phyloP scores from a whole-genome alignment of 805 yeast species.

The Isabelozyma heimii region DNA sequence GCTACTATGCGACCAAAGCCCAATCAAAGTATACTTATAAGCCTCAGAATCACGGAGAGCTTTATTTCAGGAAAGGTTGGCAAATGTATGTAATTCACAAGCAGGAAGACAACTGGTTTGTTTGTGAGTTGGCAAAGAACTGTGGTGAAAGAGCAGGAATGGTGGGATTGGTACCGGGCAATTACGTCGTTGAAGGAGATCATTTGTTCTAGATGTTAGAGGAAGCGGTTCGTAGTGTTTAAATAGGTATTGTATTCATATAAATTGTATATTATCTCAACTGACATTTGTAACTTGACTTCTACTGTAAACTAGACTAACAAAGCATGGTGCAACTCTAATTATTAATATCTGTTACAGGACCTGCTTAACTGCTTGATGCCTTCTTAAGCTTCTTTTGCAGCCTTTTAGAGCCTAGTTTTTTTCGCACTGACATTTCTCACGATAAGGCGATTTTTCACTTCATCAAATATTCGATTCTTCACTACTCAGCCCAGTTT shows the following conservation, averaged over 20 bases:
- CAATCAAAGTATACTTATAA: slow-evolving; percentile 37
- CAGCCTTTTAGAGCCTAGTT: too few species aligned
- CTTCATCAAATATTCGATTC: neutral
- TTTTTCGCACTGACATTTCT: too few species aligned
- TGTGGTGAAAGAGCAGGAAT: slow-evolving; percentile 28
- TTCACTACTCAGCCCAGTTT: neutral
- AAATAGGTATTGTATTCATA: too few species aligned
- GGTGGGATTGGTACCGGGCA: slow-evolving; percentile 44
- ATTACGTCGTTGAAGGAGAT: slow-evolving; percentile 36
- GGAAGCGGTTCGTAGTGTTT: too few species aligned
- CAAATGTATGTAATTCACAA: slow-evolving; percentile 39
- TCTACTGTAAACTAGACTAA: too few species aligned
- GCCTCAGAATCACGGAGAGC: slow-evolving; percentile 41
- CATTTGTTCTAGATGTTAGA: neutral
- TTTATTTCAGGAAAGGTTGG: slow-evolving; percentile 40
- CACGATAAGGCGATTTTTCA: too few species aligned
- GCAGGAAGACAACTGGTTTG: slow-evolving; percentile 45
- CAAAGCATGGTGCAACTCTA: too few species aligned
- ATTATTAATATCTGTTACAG: too few species aligned
- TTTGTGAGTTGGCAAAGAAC: slow-evolving; percentile 39
- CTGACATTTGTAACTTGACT: too few species aligned
- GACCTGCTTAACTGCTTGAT: too few species aligned
- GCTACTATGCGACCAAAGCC: slow-evolving; percentile 32
- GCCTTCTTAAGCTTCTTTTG: too few species aligned
- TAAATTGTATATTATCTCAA: too few species aligned